Conservation (phyloP, 768 basidiomycete species). For the Rubroboletus satanas region DNA sequence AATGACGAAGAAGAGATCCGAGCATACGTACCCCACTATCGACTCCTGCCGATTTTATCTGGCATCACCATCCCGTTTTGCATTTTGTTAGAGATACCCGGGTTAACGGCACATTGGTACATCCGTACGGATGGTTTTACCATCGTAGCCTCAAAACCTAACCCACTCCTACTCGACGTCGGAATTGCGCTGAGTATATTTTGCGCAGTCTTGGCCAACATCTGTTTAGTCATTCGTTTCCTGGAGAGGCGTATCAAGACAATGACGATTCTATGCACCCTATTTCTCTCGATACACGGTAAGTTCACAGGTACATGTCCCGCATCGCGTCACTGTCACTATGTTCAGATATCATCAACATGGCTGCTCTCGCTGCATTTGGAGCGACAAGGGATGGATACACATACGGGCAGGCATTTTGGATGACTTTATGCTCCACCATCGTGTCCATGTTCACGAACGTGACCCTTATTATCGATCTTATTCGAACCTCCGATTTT, state of each 20-base stretch:
- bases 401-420: constrained; percentile 67
- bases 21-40: constrained; percentile 52
- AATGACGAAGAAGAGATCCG: constrained; percentile 26
- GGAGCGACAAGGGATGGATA: constrained; percentile 65
- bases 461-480: constrained; percentile 61
- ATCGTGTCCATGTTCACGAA: constrained; percentile 62
- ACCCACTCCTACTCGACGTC: constrained; percentile 55
- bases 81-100: constrained; percentile 80
- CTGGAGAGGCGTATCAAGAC: constrained; percentile 60
- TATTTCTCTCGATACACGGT: constrained; percentile 71
- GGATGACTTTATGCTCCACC: constrained; percentile 77
- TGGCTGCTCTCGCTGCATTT: constrained; percentile 54
- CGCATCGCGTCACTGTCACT: neutral
- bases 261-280: constrained; percentile 62
- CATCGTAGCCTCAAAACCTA: constrained; percentile 45
- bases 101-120: constrained; percentile 73
- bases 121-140: constrained; percentile 44
- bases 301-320: constrained; percentile 17
- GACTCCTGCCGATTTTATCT: constrained; percentile 61
- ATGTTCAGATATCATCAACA: constrained; percentile 62
- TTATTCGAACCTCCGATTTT: constrained; percentile 58
- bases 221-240: constrained; percentile 65
- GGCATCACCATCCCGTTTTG: constrained; percentile 71
- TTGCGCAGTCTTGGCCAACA: constrained; percentile 65
- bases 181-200: constrained; percentile 64